phyloP scores from a whole-genome alignment of 352 stramenopile species.

The Aphanomyces euteiches region DNA sequence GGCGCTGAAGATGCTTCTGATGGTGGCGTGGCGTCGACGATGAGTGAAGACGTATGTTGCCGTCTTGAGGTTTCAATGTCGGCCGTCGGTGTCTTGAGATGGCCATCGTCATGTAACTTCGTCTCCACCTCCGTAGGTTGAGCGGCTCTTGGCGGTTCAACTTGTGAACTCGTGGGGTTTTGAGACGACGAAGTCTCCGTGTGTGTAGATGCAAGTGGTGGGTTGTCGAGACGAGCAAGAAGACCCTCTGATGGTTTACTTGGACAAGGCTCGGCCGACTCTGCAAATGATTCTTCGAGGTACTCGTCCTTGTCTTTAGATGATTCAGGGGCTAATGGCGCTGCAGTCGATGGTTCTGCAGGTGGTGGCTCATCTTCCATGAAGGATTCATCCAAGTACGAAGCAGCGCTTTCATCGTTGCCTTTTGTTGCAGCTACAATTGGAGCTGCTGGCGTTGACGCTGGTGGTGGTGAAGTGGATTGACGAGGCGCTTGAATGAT shows the following conservation, averaged over 20 bases:
- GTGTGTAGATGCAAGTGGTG: too few species aligned
- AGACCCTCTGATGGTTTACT: too few species aligned
- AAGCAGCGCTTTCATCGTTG: neutral
- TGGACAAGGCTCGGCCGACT: constrained; percentile 30
- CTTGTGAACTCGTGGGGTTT: too few species aligned
- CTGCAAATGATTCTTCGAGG: constrained; percentile 36
- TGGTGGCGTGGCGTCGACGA: neutral
- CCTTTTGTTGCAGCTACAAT: neutral
- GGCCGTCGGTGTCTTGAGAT: neutral
- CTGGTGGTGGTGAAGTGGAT: too few species aligned
- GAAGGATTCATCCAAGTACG: constrained; percentile 34
- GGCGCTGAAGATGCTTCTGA: neutral
- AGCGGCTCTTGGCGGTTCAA: too few species aligned
- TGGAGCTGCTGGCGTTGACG: too few species aligned
- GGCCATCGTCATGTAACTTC: too few species aligned
- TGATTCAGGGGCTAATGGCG: neutral
- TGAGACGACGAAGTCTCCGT: too few species aligned
- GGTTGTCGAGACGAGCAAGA: too few species aligned
- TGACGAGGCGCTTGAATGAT: too few species aligned
- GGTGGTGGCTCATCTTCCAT: constrained; percentile 28
- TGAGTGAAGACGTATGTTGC: neutral
- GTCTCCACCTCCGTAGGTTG: too few species aligned
- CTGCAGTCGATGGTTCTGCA: neutral
- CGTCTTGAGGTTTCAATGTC: neutral
- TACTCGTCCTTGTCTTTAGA: constrained; percentile 26